A percentile compares a stretch with the other conserved stretches of the same genome.
These are phyloP conservation scores for Hericium alpestre DNA, from an alignment of 768 basidiomycete species.

Conservation along the genomic window DNA sequence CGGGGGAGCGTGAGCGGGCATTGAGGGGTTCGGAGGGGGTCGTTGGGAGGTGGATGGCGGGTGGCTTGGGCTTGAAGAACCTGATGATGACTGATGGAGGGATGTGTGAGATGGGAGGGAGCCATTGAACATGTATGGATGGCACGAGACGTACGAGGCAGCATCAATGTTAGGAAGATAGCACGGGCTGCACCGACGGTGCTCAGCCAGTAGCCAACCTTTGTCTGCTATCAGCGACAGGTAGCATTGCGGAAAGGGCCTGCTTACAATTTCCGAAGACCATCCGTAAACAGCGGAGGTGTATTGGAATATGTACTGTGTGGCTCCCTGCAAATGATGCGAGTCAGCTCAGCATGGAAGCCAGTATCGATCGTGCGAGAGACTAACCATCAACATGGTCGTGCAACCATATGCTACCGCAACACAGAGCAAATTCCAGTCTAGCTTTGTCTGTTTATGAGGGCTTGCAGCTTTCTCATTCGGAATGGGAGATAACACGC, in stretches of 20 bases:
- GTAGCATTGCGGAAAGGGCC: no score
- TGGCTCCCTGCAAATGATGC: neutral
- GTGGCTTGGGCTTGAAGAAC: conserved; percentile 35
- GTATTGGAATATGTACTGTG: conserved; percentile 1
- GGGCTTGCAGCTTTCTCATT: neutral
- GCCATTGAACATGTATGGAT: neutral
- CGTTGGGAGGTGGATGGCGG: conserved; percentile 18
- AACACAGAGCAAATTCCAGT: neutral
- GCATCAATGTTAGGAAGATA: neutral
- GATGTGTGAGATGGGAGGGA: neutral
- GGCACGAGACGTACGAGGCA: neutral
- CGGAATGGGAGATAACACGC: neutral
- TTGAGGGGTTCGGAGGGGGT: conserved; percentile 17
- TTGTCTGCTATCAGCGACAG: neutral
- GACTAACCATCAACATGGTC: neutral
- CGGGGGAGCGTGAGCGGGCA: conserved; percentile 1
- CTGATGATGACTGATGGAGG: neutral
- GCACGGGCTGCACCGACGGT: neutral
- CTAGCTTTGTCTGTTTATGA: neutral
- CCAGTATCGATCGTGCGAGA: neutral
- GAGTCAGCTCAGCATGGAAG: neutral
- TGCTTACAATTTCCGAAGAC: neutral
- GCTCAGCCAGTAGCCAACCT: conserved; percentile 4
- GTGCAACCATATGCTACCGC: neutral
- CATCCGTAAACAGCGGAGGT: neutral